A percentile compares a stretch with the other conserved stretches of the same genome.
Evolutionary conservation across 1,139 yeast species (phyloP).

Genomic region (Magnusiomyces suaveolens): DNA sequence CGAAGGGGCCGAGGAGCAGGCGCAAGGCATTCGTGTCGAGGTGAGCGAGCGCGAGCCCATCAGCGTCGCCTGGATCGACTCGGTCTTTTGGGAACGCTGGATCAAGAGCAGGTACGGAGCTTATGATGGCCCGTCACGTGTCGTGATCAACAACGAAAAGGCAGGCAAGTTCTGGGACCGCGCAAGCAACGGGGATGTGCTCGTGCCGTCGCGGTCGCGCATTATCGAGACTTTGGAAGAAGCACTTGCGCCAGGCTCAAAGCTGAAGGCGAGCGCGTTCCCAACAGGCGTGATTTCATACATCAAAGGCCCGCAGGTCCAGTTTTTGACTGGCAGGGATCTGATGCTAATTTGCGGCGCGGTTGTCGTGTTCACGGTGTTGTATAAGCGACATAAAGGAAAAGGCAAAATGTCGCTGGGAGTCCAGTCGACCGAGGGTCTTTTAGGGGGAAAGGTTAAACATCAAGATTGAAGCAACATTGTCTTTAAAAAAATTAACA

Average conservation of each 20-base stretch:
- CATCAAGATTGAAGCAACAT: too few relatives aligned
- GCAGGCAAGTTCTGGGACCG: constrained; percentile 29
- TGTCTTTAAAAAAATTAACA: too few relatives aligned
- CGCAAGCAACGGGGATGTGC: constrained; percentile 21
- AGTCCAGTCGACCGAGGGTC: background rate
- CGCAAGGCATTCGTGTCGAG: constrained; percentile 26
- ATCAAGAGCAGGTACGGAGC: constrained; percentile 28
- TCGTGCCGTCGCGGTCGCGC: constrained; percentile 24
- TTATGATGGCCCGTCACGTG: constrained; percentile 19
- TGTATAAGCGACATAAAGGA: background rate
- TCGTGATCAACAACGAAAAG: constrained; percentile 28
- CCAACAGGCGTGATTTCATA: constrained; percentile 18
- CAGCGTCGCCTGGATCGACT: constrained; percentile 35
- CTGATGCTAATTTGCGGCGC: background rate
- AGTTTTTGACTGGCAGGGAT: background rate
- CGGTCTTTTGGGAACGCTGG: constrained; percentile 33
- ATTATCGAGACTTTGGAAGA: constrained; percentile 26
- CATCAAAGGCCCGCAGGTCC: constrained; percentile 5
- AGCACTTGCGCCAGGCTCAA: constrained; percentile 21
- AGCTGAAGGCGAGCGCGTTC: constrained; percentile 23
- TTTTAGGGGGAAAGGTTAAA: too few relatives aligned
- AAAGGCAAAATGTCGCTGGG: background rate
- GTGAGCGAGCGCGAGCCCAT: constrained; percentile 24
- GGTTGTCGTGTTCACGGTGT: background rate
- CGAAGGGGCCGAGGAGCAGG: constrained; percentile 27